Evolutionary conservation across 2,329 filamentous ascomycete species (phyloP), one percentile per base, ranked within the genome.

Genomic region (Apiospora koreana): DNA sequence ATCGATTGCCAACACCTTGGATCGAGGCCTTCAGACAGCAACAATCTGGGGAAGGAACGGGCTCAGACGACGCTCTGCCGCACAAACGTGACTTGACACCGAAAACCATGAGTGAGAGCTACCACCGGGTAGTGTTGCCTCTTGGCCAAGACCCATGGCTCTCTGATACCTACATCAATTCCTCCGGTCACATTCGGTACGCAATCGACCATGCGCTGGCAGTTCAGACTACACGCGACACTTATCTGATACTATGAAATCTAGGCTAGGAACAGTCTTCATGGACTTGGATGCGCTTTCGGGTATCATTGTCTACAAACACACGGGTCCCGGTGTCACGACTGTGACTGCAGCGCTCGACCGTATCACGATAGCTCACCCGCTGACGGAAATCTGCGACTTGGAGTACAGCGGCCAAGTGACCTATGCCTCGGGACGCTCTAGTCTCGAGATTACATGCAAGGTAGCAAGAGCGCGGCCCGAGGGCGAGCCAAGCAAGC

Each of bases 221-320:
- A 16, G 23, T 64, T 31, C 71, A 74, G 54, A 70, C 65, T 18
- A 5, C 31, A 6, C 1, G 21, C 42, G 45, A 28, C 25, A 43
- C 23, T 35, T 67, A 1, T 35, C 69, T 69, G n/a, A 23, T 35
- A 45, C 12, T 35, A 10, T 43, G 14, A 66, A n/a, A 45, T 45
- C 9, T 25, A 88, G 90, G 68, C 84, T 94, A 9, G 93, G 93
- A 0, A 90, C 92, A 0, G 83, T 95, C 21, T 89, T 95, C 72
- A 94, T 94, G 92, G 93, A 95, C 73, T 86, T 95, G 1, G 93
- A 95, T 80, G 93, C 93, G 0, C 81, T 95, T 9, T 92, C 92
- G 0, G 93, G 93, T 12, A 88, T 94, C 65, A 88, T 95, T 69
- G 92, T 93, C 23, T 91, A 94, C 80, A 93, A 92, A 72, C 83